A percentile compares a stretch with the other conserved stretches of the same genome.
Evolutionary conservation across 345 rosid genomes (phyloP).

Genomic region (Erucastrum elatum): DNA sequence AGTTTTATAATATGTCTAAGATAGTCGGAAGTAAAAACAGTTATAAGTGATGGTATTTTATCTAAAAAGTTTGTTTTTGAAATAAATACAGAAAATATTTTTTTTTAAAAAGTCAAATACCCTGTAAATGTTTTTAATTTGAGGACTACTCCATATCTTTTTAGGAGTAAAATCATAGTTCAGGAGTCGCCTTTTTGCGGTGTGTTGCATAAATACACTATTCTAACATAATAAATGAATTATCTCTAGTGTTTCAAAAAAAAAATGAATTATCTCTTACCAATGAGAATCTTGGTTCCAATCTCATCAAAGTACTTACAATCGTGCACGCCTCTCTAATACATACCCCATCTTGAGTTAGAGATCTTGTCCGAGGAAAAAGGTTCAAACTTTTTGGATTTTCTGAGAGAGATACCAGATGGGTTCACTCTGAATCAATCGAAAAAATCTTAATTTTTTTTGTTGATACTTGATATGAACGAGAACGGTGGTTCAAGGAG

Average conservation of each 20-base stretch:
- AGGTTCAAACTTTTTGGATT: neutral
- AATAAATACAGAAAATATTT: too few relatives aligned
- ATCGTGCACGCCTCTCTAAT: constrained; percentile 21
- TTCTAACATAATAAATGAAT: neutral
- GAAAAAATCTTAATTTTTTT: neutral
- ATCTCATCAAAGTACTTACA: constrained; percentile 9
- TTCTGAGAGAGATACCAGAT: neutral
- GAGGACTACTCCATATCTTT: too few relatives aligned
- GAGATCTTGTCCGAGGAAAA: neutral
- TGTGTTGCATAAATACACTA: neutral
- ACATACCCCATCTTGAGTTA: neutral
- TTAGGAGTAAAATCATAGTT: too few relatives aligned
- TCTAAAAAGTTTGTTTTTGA: too few relatives aligned
- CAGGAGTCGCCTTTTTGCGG: too few relatives aligned
- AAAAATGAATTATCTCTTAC: neutral
- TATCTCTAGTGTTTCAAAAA: too few relatives aligned
- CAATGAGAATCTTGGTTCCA: constrained; percentile 12
- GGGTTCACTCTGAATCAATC: neutral
- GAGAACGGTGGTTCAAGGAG: constrained; percentile 28
- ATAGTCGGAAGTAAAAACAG: too few relatives aligned
- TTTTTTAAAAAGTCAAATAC: too few relatives aligned
- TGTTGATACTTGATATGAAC: constrained; percentile 42
- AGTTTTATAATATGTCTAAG: too few relatives aligned
- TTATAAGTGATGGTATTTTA: too few relatives aligned
- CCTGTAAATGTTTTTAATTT: too few relatives aligned